These are phyloP conservation scores for Zangia roseola DNA, from an alignment of 768 basidiomycete genomes.

Conservation along the genomic window DNA sequence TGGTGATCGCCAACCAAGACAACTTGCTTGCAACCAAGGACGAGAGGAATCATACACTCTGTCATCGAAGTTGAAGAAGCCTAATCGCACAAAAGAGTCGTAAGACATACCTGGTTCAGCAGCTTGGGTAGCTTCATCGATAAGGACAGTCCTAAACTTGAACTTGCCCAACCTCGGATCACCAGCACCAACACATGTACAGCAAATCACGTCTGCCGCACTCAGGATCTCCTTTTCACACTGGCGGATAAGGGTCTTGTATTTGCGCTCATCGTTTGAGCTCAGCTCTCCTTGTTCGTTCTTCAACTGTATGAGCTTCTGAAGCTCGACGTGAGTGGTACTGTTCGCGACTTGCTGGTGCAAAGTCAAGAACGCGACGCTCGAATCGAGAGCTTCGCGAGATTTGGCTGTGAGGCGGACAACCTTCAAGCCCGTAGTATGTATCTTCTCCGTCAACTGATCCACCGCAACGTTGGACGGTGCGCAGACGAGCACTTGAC, in stretches of 20 bases:
- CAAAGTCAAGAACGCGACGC: conserved; percentile 88
- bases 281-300: conserved; percentile 97
- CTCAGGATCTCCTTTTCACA: conserved; percentile 97
- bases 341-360: conserved; percentile 98
- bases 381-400: conserved; percentile 96
- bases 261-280: conserved; percentile 95
- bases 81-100: neutral
- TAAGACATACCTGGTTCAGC: conserved; percentile 81
- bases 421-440: conserved; percentile 97
- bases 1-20: conserved; percentile 97
- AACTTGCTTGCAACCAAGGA: conserved; percentile 97
- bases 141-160: conserved; percentile 97
- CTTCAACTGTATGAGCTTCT: conserved; percentile 97
- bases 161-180: conserved; percentile 95
- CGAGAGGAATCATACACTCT: conserved; percentile 99
- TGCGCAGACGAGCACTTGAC: conserved; percentile 97
- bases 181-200: conserved; percentile 96
- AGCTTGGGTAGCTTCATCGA: conserved; percentile 98
- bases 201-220: conserved; percentile 97
- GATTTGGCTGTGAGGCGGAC: conserved; percentile 98
- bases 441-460: conserved; percentile 98
- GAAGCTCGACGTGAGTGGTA: conserved; percentile 93
- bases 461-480: conserved; percentile 99
- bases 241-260: conserved; percentile 91
- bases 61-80: conserved; percentile 12